Base-by-base conservation (phyloP, 1,139 yeast genomes). In the Suhomyces coccinellae region DNA sequence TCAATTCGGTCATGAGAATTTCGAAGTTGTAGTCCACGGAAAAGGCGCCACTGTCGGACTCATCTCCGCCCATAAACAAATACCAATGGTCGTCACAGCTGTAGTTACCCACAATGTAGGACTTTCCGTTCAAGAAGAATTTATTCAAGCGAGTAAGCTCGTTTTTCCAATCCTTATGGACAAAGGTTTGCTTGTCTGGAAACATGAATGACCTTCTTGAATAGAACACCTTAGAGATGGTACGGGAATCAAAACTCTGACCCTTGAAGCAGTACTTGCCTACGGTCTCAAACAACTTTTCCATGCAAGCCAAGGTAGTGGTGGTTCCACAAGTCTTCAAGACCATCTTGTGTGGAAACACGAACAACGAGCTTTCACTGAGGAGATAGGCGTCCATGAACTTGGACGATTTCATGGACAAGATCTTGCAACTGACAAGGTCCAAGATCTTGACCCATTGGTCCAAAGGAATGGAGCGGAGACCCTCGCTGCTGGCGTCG, bases 241-340 rank as follows among this genome's bases (percentile, higher is more conserved):
- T 52, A 46, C 55, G 53, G 49, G 69, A 49, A n/a, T 56, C 47
- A 41, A 70, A 51, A 40, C 41, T 20, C 16, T 22, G 20, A 22
- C 47, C 52, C 30, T 43, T 43, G 20, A 58, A 53, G 46, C 48
- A 58, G 7, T 52, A 41, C 6, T 64, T 53, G 26, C 65, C 59
- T 11, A 85, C 79, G 22, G 80, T 65, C 36, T 78, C 77, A 53
- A 86, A 79, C 48, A 91, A 69, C 45, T 79, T 76, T 27, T 80
- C 82, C 34, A 93, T 69, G 56, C 97, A 93, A 28, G 83, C 80
- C 51, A 93, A 75, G 1, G 96, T 85, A 2, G 97, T 89, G 1
- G 98, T 93, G 12, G 97, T 91, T 10, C 99, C 99, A 65, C 99
- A 93, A 12, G 99, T 93, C 67, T 93, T 93, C 60, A 93, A 75